These are phyloP conservation scores for Picea sitchensis DNA, from an alignment of 75 land plant species.

Conservation along the genomic window DNA sequence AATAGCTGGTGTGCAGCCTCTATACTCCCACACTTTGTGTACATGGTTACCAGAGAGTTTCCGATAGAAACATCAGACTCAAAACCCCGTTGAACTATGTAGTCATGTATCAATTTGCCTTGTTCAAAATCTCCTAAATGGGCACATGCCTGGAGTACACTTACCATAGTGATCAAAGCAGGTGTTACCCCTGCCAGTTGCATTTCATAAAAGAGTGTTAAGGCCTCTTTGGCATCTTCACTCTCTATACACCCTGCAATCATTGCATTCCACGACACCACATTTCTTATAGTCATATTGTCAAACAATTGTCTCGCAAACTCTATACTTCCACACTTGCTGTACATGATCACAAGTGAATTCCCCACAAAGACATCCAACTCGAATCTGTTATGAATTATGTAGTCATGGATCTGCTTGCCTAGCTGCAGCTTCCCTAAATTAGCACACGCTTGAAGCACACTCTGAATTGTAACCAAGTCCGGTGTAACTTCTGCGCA, in stretches of 20 bases:
- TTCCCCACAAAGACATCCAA: constrained; percentile 55
- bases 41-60: constrained; percentile 7
- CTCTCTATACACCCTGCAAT: constrained; percentile 31
- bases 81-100: background rate
- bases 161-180: background rate
- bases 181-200: constrained; percentile 4
- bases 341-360: constrained; percentile 56
- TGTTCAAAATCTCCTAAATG: background rate
- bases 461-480: constrained; percentile 45
- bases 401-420: constrained; percentile 43
- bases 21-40: constrained; percentile 18
- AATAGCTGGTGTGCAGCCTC: constrained; percentile 12
- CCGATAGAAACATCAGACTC: background rate
- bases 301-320: constrained; percentile 37
- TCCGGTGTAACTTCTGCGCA: constrained; percentile 19
- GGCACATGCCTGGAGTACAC: background rate
- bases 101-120: background rate
- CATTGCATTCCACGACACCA: constrained; percentile 52
- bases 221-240: constrained; percentile 27
- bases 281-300: constrained; percentile 39
- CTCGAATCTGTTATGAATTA: constrained; percentile 29
- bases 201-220: constrained; percentile 44
- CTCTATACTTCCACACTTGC: constrained; percentile 23
- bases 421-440: constrained; percentile 33
- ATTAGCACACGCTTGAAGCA: constrained; percentile 55